Base-by-base conservation (phyloP, 208 protist species). In the Angomonas desouzai region DNA sequence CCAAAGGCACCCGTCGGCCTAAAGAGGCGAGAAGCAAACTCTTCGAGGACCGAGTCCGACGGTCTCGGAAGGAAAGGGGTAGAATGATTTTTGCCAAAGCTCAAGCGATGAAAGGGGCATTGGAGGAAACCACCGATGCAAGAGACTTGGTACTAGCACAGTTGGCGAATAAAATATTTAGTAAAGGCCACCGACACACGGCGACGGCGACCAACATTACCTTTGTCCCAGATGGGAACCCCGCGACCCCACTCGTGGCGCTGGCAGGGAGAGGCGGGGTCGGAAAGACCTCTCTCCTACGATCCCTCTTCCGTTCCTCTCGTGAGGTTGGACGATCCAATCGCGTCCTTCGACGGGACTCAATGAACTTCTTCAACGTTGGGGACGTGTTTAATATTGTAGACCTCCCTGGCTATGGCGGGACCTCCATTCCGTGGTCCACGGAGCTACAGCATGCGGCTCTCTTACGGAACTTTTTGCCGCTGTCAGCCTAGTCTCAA, bases 321-420 rank as follows among this genome's bases (percentile, higher is more conserved):
- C 38, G 68, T 6, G 83, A 89, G 48, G 89, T 91, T 7, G 74
- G 85, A 9, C 79, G 76, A 10, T 84, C 85, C 25, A 95, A 95
- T 67, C 74, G 81, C 1, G 72, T 83, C 33, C 68, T 90, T 9
- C 83, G 86, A 2, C 78, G 86, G 6, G 85, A 92, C 53, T 85
- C 78, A 2, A 92, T 95, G 76, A 95, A 95, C 74, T 95, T 82
- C 60, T 95, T 92, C 66, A 89, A 85, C 34, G 89, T 95, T 0
- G 89, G 89, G 20, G 72, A 74, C 40, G 82, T 95, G 11, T 92
- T 95, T 58, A 95, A 91, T 59, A 70, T 95, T 30, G 89, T 74
- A 0, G 89, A 95, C 49, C 65, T 92, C 30, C 89, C 89, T 0
- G 89, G 89, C n/a, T 89, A 73, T 47, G 89, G 89, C 10, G 89